Evolutionary conservation across 2,329 filamentous ascomycete species (phyloP).

Genomic region (Chaetomiaceae sp.): DNA sequence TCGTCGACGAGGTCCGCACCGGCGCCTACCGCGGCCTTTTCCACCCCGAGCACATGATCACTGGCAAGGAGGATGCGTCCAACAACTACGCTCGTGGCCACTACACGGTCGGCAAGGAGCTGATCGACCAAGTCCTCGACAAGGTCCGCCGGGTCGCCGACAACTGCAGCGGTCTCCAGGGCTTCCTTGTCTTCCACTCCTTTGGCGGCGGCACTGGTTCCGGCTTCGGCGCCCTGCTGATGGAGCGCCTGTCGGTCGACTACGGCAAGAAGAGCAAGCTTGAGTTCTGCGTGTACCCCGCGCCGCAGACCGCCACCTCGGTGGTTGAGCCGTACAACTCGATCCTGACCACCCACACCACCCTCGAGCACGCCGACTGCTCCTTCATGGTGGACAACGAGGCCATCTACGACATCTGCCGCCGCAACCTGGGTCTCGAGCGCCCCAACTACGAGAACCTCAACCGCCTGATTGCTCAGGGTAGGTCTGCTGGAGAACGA

Average conservation of each 20-base stretch:
- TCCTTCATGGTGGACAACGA: slow-evolving; percentile 99
- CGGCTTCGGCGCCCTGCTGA: slow-evolving; percentile 94
- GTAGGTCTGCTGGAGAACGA: slow-evolving; percentile 41
- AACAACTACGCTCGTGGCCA: slow-evolving; percentile 99
- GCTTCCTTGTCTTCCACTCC: slow-evolving; percentile 99
- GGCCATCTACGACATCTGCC: slow-evolving; percentile 99
- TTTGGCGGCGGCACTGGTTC: slow-evolving; percentile 99
- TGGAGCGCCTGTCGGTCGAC: slow-evolving; percentile 98
- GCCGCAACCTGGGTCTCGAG: slow-evolving; percentile 94
- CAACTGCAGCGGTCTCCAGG: slow-evolving; percentile 96
- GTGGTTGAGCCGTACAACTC: slow-evolving; percentile 99
- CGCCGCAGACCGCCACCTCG: slow-evolving; percentile 92
- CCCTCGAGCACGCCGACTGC: slow-evolving; percentile 98
- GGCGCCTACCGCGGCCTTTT: slow-evolving; percentile 94
- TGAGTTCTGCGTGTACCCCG: slow-evolving; percentile 98
- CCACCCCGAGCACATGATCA: slow-evolving; percentile 99
- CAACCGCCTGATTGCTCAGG: slow-evolving; percentile 97
- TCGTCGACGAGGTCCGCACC: slow-evolving; percentile 98
- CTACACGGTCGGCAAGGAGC: slow-evolving; percentile 99
- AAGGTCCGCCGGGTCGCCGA: slow-evolving; percentile 97
- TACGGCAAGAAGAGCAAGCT: slow-evolving; percentile 99
- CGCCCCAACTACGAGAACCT: slow-evolving; percentile 98
- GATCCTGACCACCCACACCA: slow-evolving; percentile 97
- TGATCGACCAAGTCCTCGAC: slow-evolving; percentile 96
- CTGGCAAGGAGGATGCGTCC: slow-evolving; percentile 98